Evolutionary conservation across 441 rosid genomes (phyloP).

Genomic region (Capsella rubella): DNA sequence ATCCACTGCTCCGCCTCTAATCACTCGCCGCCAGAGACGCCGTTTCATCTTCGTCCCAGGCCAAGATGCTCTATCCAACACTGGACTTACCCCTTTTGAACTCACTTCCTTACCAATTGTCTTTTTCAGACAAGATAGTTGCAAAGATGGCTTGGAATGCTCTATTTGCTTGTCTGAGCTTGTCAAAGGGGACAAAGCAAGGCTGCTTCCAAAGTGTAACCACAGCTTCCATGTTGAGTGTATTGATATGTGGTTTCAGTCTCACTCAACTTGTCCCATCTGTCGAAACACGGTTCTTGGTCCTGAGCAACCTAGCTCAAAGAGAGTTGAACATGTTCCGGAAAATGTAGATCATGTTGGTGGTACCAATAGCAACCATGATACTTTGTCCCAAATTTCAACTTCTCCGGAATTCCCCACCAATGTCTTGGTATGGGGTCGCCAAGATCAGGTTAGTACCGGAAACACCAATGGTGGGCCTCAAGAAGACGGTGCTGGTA

Average conservation of each 20-base stretch:
- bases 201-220: conserved; percentile 58
- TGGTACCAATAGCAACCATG: conserved; percentile 19
- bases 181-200: conserved; percentile 63
- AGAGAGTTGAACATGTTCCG: conserved; percentile 31
- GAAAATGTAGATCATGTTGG: conserved; percentile 35
- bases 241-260: conserved; percentile 81
- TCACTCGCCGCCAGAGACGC: conserved; percentile 51
- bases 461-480: conserved; percentile 52
- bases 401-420: conserved; percentile 69
- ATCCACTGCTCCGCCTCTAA: conserved; percentile 31
- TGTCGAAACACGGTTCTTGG: conserved; percentile 59
- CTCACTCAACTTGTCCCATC: conserved; percentile 73
- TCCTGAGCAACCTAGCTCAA: conserved; percentile 33
- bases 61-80: conserved; percentile 48
- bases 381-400: conserved; percentile 45
- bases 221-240: conserved; percentile 74
- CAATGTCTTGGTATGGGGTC: conserved; percentile 88
- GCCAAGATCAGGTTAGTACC: conserved; percentile 69
- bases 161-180: conserved; percentile 73
- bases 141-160: conserved; percentile 74
- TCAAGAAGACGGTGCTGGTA: conserved; percentile 51
- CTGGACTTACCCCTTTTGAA: conserved; percentile 58
- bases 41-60: conserved; percentile 65
- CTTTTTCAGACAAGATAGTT: conserved; percentile 52
- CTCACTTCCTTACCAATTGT: conserved; percentile 62